Evolutionary conservation across 257 asterid genomes (phyloP), one percentile per base, ranked within the genome.

Genomic region (Ligustrum vulgare): DNA sequence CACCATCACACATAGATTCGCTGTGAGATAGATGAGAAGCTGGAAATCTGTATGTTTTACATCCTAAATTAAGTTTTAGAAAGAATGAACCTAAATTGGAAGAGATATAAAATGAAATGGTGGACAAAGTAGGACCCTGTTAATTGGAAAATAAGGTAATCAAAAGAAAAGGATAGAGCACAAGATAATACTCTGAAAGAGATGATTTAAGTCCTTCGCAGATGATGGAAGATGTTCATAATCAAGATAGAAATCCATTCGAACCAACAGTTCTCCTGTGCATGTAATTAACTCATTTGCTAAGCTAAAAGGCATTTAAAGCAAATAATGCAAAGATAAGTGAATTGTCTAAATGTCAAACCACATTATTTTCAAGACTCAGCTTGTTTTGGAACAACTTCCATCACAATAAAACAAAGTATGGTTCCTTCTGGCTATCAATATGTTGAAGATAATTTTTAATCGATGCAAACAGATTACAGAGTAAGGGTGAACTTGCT

Each of bases 141-240:
- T 28, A 28, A 28, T 28, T 28, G 31, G 31, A 28, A 28, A 28
- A 28, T 28, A 28, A 28, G 31, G 31, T 28, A 28, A 28, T 28
- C 31, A 28, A 28, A 28, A 28, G 31, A 28, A 28, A 28, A 28
- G 31, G 1, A 0, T 62, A 34, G 67, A 28, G 68, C 25, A 65
- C 75, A 77, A 83, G 20, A 54, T 73, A 86, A 15, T 88, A 94
- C 99, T 94, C 81, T 94, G 97, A 82, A 92, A 94, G 69, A 94
- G 97, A 84, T 92, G 97, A 77, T 87, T 85, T 86, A 94, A 79
- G 80, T 94, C 92, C 87, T 89, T 94, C 0, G 96, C 67, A 74
- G 98, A 92, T 75, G 99, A 80, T 75, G 98, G 97, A 73, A 91
- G 96, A 35, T 98, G 99, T 89, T 92, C 99, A 20, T 84, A 88